These are phyloP conservation scores for Angomonas ambiguus DNA, from an alignment of 208 protist genomes.

Conservation along the genomic window DNA sequence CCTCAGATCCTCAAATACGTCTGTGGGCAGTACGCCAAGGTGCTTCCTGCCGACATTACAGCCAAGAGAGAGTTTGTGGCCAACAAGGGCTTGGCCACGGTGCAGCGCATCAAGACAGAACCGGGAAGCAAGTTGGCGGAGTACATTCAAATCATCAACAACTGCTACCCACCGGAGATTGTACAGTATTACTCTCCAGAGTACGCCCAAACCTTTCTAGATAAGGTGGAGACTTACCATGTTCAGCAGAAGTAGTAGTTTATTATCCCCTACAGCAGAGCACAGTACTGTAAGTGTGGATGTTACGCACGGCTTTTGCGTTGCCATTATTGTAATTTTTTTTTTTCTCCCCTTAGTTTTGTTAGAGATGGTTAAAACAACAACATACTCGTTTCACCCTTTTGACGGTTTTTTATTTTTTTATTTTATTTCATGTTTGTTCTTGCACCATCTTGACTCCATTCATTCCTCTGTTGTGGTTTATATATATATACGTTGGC, in stretches of 20 bases:
- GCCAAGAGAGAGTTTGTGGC: conserved; percentile 96
- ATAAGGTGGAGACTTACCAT: conserved; percentile 95
- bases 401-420: too few relatives aligned
- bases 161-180: conserved; percentile 97
- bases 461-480: too few relatives aligned
- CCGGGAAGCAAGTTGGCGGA: conserved; percentile 93
- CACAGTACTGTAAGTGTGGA: not conserved
- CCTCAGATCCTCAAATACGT: conserved; percentile 97
- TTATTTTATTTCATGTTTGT: too few relatives aligned
- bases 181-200: conserved; percentile 98
- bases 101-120: conserved; percentile 96
- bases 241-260: conserved; percentile 80
- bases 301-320: not conserved
- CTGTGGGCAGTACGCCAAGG: conserved; percentile 97
- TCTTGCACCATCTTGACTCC: too few relatives aligned
- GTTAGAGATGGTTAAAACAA: too few relatives aligned
- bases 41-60: conserved; percentile 96
- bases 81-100: conserved; percentile 88
- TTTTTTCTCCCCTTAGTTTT: not conserved
- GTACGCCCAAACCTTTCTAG: conserved; percentile 93
- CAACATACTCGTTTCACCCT: too few relatives aligned
- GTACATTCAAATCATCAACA: conserved; percentile 97
- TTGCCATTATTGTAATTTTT: not conserved
- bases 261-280: too few relatives aligned
- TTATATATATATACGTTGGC: too few relatives aligned